Percentiles rank a stretch among this genome's conserved stretches.
phyloP scores from a whole-genome alignment of 2,329 filamentous ascomycete genomes.

The Arthroderma sp. region DNA sequence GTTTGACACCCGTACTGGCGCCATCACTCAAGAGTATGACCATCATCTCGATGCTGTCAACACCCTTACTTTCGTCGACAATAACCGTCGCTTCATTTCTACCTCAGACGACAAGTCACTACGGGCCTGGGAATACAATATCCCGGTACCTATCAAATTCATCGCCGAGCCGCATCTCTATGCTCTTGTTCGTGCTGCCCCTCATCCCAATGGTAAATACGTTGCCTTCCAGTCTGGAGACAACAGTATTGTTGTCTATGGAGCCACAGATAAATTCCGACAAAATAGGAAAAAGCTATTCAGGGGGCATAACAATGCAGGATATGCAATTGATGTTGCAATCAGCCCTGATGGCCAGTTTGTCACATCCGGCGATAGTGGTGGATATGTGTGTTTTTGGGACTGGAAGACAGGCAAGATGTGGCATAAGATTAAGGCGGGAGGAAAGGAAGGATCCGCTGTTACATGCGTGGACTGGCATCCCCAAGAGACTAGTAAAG shows the following conservation, averaged over 20 bases:
- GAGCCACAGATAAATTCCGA: constrained; percentile 85
- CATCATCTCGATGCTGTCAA: constrained; percentile 97
- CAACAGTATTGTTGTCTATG: constrained; percentile 95
- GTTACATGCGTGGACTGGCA: constrained; percentile 90
- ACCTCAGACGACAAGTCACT: constrained; percentile 95
- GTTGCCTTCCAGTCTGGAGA: constrained; percentile 87
- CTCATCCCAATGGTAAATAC: constrained; percentile 84
- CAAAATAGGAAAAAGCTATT: constrained; percentile 97
- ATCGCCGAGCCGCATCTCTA: constrained; percentile 98
- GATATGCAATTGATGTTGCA: constrained; percentile 79
- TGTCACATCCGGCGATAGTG: constrained; percentile 72
- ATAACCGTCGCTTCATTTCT: constrained; percentile 90
- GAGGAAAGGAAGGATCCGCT: constrained; percentile 55
- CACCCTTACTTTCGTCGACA: constrained; percentile 91
- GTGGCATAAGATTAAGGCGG: constrained; percentile 86
- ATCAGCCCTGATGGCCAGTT: constrained; percentile 89
- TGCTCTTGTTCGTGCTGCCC: constrained; percentile 71
- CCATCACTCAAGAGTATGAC: constrained; percentile 93
- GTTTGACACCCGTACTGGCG: constrained; percentile 73
- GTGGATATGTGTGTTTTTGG: constrained; percentile 89
- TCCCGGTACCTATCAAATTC: constrained; percentile 96
- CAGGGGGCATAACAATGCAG: constrained; percentile 89
- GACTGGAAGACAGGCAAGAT: constrained; percentile 99
- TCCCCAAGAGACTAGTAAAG: constrained; percentile 91
- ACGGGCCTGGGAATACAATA: constrained; percentile 95